A percentile compares a stretch with the other conserved stretches of the same genome.
These are phyloP conservation scores for Phytophthora palmivora DNA, from an alignment of 352 stramenopile species.

Conservation along the genomic window DNA sequence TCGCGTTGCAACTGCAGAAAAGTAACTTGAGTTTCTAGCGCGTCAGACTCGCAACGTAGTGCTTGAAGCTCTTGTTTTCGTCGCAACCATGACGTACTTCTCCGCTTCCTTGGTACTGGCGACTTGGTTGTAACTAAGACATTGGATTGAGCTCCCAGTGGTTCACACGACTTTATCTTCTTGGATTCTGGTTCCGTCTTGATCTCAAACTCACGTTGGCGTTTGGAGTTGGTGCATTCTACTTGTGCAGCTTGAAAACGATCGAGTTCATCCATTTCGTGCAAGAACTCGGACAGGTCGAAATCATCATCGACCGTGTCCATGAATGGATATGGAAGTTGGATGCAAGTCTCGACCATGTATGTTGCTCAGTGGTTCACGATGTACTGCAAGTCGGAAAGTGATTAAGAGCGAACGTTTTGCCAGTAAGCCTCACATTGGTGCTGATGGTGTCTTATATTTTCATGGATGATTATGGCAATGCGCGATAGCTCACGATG, in stretches of 20 bases:
- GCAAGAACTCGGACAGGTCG: slow-evolving; percentile 23
- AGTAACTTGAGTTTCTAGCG: slow-evolving; percentile 10
- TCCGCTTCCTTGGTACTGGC: not conserved
- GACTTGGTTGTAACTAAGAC: too few species aligned
- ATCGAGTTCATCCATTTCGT: slow-evolving; percentile 35
- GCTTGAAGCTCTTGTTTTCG: slow-evolving; percentile 32
- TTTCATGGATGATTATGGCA: slow-evolving; percentile 10
- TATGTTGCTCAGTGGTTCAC: not conserved
- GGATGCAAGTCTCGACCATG: slow-evolving; percentile 14
- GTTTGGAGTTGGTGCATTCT: slow-evolving; percentile 1
- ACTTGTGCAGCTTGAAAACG: slow-evolving; percentile 4
- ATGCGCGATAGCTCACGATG: not conserved
- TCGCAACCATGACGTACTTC: slow-evolving; percentile 37
- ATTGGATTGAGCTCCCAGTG: too few species aligned
- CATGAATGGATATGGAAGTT: not conserved
- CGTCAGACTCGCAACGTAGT: slow-evolving; percentile 17
- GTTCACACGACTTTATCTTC: too few species aligned
- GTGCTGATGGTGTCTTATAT: not conserved
- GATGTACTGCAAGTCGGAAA: slow-evolving; percentile 30
- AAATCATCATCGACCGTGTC: slow-evolving; percentile 22
- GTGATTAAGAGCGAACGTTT: slow-evolving; percentile 13
- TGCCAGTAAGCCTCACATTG: too few species aligned
- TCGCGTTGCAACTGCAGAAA: slow-evolving; percentile 15
- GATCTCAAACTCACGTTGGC: not conserved
- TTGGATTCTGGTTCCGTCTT: slow-evolving; percentile 4